Percentiles rank a stretch among this genome's conserved stretches.
Conservation (phyloP, 192 early-diverging fungal genomes). For the Chytriomyces sp. region DNA sequence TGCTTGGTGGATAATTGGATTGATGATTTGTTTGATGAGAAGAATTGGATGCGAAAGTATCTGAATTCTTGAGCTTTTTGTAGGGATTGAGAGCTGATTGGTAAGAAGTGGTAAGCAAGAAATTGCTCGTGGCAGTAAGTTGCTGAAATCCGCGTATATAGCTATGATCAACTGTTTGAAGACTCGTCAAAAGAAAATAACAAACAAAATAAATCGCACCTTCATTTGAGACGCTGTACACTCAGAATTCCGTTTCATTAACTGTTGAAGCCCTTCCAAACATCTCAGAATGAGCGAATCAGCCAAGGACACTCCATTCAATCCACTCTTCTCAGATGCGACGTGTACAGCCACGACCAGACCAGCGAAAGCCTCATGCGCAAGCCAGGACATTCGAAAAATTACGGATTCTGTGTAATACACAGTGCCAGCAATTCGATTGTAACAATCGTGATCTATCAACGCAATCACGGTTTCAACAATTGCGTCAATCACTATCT, state of each 20-base stretch:
- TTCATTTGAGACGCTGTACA: background rate
- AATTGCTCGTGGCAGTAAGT: background rate
- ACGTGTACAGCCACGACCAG: background rate
- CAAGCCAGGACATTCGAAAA: slow-evolving; percentile 22
- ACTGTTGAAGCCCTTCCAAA: background rate
- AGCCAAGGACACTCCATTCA: background rate
- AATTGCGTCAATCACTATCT: background rate
- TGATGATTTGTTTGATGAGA: slow-evolving; percentile 21
- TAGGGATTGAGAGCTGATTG: background rate
- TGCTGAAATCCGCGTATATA: background rate
- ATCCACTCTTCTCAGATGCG: slow-evolving; percentile 1
- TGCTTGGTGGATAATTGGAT: background rate
- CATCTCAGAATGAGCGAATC: slow-evolving; percentile 3
- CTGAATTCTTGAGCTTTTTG: background rate
- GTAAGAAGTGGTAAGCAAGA: slow-evolving; percentile 11
- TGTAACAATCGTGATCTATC: background rate
- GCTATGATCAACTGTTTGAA: slow-evolving; percentile 3
- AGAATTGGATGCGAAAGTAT: slow-evolving; percentile 18
- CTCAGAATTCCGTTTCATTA: background rate
- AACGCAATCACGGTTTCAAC: slow-evolving; percentile 2
- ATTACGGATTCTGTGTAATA: background rate
- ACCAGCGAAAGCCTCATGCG: background rate
- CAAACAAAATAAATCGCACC: background rate
- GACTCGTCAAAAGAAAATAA: background rate
- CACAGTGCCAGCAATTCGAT: background rate